Percentiles rank a stretch among this genome's conserved stretches.
Evolutionary conservation across 345 rosid species (phyloP).

Genomic region (Citrus sinensis): DNA sequence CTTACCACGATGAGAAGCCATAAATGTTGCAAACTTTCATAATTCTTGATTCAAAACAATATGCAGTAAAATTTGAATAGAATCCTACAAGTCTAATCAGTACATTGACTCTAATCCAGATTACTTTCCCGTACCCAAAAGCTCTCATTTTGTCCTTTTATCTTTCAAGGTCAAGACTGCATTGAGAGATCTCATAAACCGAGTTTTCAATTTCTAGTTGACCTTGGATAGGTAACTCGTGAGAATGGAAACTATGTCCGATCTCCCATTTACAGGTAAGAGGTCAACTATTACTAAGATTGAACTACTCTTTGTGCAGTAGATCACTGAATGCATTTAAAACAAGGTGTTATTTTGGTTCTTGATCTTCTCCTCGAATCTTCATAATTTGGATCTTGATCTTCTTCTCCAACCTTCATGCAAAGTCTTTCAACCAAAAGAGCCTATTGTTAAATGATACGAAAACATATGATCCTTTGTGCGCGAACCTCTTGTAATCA

Average conservation of each 20-base stretch:
- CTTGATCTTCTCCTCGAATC: too few relatives aligned
- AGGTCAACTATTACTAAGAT: background rate
- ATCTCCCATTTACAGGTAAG: background rate
- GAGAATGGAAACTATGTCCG: background rate
- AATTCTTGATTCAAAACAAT: background rate
- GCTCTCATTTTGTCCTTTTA: background rate
- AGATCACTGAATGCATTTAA: background rate
- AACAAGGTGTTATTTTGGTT: background rate
- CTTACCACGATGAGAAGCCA: constrained; percentile 8
- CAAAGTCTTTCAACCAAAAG: background rate
- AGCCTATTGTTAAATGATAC: background rate
- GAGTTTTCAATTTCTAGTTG: background rate
- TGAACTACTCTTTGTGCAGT: background rate
- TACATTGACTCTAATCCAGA: background rate
- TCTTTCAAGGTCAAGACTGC: background rate
- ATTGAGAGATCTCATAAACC: background rate
- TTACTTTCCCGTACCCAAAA: background rate
- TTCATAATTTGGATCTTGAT: background rate
- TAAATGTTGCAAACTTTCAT: background rate
- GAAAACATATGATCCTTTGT: background rate
- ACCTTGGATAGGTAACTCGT: background rate
- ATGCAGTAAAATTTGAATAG: background rate
- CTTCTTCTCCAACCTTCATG: background rate
- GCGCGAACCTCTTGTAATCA: background rate
- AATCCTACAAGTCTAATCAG: background rate